Base-by-base conservation (phyloP, 352 stramenopile genomes). In the Saprolegnia parasitica region DNA sequence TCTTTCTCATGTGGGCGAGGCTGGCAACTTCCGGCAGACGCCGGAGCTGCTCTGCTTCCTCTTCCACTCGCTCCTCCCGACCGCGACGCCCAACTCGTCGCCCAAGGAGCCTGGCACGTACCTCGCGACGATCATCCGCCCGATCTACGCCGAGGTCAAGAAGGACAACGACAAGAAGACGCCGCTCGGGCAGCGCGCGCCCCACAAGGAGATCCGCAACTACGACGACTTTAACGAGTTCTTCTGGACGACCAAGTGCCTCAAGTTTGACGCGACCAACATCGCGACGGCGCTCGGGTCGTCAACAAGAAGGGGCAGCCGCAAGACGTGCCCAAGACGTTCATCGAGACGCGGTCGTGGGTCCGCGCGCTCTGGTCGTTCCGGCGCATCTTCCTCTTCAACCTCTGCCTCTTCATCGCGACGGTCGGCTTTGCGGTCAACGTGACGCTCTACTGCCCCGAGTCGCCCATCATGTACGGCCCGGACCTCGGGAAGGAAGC, bases 211-310 rank as follows among this genome's bases (percentile, higher is more conserved):
- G 65, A 92, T 95, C 45, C 83, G 86, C 16, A 93, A 93, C 75
- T 95, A 95, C 72, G 86, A 95, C 49, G 86, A 95, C 63, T 95
- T 95, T 56, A 95, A 95, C 73, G 86, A 95, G 75, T 95, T 93
- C 49, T 95, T 95, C 71, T 95, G 86, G 86, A 89, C 67, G 60
- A 93, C 93, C 64, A 93, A 91, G 64, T 93, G 84, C 45, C 68
- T 95, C 42, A 92, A 91, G 74, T 93, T 79, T 74, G 88, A 90
- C 63, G 58, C 73, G 11, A 80, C 75, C 42, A 85, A 62, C 23
- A 92, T 95, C 42, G 74, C 74, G 35, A 81, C 89, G 61, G 83
- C 86, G 10, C 91, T 94, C 62, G 82, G 62, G 0, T 78, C 88
- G 54, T 87, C 23, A 83, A 95, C 76, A 91, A 91, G 72, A 95